These are phyloP conservation scores for Datisca glomerata DNA, from an alignment of 306 rosid genomes.

Conservation along the genomic window DNA sequence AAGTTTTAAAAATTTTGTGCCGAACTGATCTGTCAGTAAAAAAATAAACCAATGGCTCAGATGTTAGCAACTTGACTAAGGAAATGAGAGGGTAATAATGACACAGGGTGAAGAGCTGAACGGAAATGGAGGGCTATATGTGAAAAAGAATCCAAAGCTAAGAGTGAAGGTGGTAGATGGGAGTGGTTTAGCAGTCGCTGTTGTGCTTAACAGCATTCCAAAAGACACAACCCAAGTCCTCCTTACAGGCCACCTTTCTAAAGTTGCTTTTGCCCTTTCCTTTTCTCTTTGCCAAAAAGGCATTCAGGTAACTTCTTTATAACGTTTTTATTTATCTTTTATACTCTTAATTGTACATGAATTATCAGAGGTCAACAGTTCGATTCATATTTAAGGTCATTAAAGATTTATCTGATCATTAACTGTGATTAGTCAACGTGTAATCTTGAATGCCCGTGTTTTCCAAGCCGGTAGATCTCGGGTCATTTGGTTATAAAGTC, in stretches of 20 bases:
- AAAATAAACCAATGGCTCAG: too few species aligned
- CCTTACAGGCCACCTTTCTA: constrained; percentile 52
- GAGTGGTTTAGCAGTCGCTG: constrained; percentile 47
- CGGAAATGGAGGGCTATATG: constrained; percentile 39
- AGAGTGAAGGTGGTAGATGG: constrained; percentile 70
- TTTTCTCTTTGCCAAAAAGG: constrained; percentile 34
- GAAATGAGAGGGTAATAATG: too few species aligned
- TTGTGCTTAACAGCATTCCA: constrained; percentile 43
- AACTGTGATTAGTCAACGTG: too few species aligned
- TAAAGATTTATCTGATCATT: too few species aligned
- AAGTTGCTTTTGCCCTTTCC: constrained; percentile 52
- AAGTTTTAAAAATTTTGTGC: too few species aligned
- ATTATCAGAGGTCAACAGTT: background rate
- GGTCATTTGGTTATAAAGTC: too few species aligned
- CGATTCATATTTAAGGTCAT: too few species aligned
- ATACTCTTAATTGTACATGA: background rate
- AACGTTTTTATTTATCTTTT: background rate
- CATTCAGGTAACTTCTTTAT: constrained; percentile 29
- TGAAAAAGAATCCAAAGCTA: constrained; percentile 32
- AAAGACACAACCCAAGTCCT: constrained; percentile 50
- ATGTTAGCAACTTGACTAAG: too few species aligned
- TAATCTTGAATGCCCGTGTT: too few species aligned
- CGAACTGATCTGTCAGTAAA: too few species aligned
- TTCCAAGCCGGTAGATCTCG: too few species aligned
- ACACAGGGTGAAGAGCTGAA: constrained; percentile 51